Evolutionary conservation across 139 green algal genomes (phyloP).

Genomic region (Cymbomonas tetramitiformis): DNA sequence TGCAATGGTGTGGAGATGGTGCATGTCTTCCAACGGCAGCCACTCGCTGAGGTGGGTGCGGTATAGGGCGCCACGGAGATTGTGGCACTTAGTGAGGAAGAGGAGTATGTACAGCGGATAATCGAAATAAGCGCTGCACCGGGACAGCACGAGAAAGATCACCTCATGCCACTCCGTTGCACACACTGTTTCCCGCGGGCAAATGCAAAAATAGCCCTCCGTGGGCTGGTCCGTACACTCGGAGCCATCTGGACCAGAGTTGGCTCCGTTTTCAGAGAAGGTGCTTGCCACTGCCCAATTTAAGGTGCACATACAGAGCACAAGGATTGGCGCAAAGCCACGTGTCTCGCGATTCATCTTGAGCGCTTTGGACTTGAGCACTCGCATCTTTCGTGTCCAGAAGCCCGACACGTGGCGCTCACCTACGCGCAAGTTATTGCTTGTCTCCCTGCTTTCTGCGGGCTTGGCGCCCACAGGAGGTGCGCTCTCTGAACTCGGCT

Average conservation of each 20-base stretch:
- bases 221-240: neutral
- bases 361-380: no score
- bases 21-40: conserved; percentile 1
- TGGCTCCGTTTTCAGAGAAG: no score
- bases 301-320: no score
- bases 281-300: no score
- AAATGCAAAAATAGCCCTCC: neutral
- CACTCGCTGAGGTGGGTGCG: neutral
- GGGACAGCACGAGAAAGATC: neutral
- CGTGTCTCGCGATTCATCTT: no score
- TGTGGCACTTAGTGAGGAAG: conserved; percentile 8
- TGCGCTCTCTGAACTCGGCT: no score
- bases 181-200: conserved; percentile 1
- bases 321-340: no score
- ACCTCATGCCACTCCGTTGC: neutral
- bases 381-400: no score
- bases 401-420: no score
- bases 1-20: conserved; percentile 7
- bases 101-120: conserved; percentile 11
- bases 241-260: neutral
- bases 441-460: no score
- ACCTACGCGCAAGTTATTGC: no score
- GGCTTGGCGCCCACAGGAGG: no score
- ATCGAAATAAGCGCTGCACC: conserved; percentile 4
- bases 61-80: neutral